phyloP scores from a whole-genome alignment of 306 rosid genomes.

The Begonia fuchsioides region DNA sequence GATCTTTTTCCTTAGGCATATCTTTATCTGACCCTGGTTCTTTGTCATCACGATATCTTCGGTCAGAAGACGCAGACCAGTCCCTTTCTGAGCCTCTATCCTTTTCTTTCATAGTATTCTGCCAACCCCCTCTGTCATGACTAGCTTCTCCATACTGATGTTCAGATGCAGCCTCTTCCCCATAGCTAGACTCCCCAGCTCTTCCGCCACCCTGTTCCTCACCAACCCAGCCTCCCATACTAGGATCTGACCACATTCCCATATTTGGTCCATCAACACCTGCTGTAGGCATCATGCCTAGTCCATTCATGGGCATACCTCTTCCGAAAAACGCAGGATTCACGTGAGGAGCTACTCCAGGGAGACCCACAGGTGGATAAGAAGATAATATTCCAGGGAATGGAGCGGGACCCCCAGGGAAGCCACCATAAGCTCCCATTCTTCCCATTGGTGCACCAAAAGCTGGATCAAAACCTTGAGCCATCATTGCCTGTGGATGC shows the following conservation, averaged over 20 bases:
- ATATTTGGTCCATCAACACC: constrained; percentile 29
- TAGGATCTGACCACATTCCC: constrained; percentile 35
- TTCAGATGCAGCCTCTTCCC: constrained; percentile 37
- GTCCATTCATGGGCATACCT: constrained; percentile 30
- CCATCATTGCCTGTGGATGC: constrained; percentile 38
- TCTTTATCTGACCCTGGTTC: constrained; percentile 8
- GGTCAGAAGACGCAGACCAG: constrained; percentile 28
- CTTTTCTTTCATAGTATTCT: constrained; percentile 26
- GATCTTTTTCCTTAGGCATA: background rate
- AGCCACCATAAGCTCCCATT: constrained; percentile 35
- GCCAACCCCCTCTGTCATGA: constrained; percentile 23
- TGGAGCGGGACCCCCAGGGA: constrained; percentile 18
- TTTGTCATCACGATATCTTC: constrained; percentile 33
- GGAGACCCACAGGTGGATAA: constrained; percentile 27
- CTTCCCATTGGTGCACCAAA: constrained; percentile 24
- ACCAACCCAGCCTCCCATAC: constrained; percentile 34
- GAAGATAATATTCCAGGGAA: constrained; percentile 32
- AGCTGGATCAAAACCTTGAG: constrained; percentile 34
- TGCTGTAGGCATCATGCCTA: constrained; percentile 36
- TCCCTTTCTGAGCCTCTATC: constrained; percentile 34
- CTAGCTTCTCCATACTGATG: constrained; percentile 27
- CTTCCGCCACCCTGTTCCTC: constrained; percentile 27
- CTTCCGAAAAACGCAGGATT: constrained; percentile 44
- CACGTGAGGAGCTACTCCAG: constrained; percentile 41
- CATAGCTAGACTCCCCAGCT: constrained; percentile 32